Percentiles rank a stretch among this genome's conserved stretches.
Evolutionary conservation across 2,329 filamentous ascomycete genomes (phyloP).

Genomic region (Sporothrix protearum): DNA sequence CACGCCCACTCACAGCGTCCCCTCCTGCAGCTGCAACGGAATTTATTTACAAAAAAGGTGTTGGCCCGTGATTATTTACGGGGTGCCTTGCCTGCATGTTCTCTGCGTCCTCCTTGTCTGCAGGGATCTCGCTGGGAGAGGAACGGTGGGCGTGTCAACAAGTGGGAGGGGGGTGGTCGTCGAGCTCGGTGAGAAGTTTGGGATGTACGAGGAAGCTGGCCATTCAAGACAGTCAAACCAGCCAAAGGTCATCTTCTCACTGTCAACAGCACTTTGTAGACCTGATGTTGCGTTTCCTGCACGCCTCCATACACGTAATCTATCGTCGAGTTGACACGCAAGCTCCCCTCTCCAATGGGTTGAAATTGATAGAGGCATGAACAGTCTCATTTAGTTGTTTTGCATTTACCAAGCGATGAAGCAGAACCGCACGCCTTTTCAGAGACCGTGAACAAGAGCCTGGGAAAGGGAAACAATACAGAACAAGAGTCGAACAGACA

Average conservation of each 20-base stretch:
- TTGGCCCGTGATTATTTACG: slow-evolving; percentile 15
- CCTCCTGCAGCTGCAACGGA: slow-evolving; percentile 15
- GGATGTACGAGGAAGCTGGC: slow-evolving; percentile 14
- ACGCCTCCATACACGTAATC: neutral
- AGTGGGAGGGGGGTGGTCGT: neutral
- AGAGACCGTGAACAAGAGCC: neutral
- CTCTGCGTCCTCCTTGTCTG: neutral
- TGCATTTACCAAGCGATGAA: too few relatives aligned
- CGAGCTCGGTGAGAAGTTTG: slow-evolving; percentile 27
- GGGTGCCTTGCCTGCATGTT: neutral
- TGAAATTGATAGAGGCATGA: neutral
- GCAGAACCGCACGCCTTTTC: too few relatives aligned
- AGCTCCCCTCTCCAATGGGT: neutral
- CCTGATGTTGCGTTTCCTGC: neutral
- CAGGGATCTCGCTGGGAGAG: neutral
- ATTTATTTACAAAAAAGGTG: neutral
- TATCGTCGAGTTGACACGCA: neutral
- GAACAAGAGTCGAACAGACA: neutral
- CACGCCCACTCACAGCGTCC: slow-evolving; percentile 4
- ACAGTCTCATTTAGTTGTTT: neutral
- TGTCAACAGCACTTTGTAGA: neutral
- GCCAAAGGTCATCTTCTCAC: neutral
- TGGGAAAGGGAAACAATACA: neutral
- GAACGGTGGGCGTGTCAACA: neutral
- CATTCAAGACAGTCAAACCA: neutral